Evolutionary conservation across 2,329 filamentous ascomycete genomes (phyloP), one percentile per base, ranked within the genome.

Genomic region (Bipolaris bicolor): DNA sequence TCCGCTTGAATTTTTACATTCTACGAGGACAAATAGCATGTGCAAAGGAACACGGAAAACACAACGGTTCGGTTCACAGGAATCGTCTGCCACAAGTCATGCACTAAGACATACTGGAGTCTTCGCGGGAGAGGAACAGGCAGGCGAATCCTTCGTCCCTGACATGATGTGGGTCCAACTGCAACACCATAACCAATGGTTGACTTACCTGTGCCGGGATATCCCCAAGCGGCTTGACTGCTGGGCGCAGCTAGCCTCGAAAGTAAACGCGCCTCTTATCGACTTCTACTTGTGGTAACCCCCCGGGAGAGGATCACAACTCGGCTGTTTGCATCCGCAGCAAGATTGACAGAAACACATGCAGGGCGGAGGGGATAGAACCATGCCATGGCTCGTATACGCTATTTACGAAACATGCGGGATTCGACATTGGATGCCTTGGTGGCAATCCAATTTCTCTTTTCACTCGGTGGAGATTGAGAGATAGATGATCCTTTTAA

Each of bases 321-420:
- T 4, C 46, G 46, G 46, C 1, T 49, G 34, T 37, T n/a, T n/a
- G 20, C 33, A 49, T 18, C 46, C 46, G 46, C 46, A 37, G 18
- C 6, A 29, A 37, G n/a, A 24, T 24, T 18, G 45, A 36, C 31
- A 33, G 31, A 20, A 34, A 36, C 31, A n/a, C 20, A 48, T 48
- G 45, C 45, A 36, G 31, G 45, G 45, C 18, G 16, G 36, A 36
- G 45, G 45, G 45, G 45, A 48, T 48, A 16, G 33, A 48, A 15
- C 18, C 7, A n/a, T 11, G 15, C 45, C 45, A 37, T 24, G 18
- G 45, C 45, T 36, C 45, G 45, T 48, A 48, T 22, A 36, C 33
- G 45, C 20, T 20, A n/a, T 26, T 24, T n/a, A 26, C 29, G 13
- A 36, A 34, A 24, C 11, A 24, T 7, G 18, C 13, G 29, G 29